Evolutionary conservation across 2,329 filamentous ascomycete genomes (phyloP).

Genomic region (Akanthomyces muscarius): DNA sequence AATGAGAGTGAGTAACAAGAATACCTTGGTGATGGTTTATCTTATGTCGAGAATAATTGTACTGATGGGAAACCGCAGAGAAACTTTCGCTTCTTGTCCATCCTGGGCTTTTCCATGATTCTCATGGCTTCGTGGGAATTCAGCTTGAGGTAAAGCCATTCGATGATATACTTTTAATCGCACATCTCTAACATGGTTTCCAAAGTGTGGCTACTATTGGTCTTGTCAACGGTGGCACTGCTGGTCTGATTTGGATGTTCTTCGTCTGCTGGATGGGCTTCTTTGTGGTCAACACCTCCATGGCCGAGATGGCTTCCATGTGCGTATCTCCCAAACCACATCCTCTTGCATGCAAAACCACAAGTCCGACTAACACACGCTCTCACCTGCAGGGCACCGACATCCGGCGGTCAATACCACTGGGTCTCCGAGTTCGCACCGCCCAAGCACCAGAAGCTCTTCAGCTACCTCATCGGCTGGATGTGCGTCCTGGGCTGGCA

Average conservation of each 20-base stretch:
- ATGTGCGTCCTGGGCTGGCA: conserved; percentile 45
- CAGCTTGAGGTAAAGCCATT: conserved; percentile 30
- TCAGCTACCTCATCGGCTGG: conserved; percentile 51
- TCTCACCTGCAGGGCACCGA: conserved; percentile 41
- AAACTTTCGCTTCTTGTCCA: conserved; percentile 43
- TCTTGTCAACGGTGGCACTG: conserved; percentile 40
- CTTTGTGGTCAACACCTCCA: conserved; percentile 36
- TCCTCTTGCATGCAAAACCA: background rate
- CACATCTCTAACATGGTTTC: background rate
- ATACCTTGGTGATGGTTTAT: background rate
- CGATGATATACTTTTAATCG: background rate
- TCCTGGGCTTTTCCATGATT: conserved; percentile 45
- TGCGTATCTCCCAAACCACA: conserved; percentile 13
- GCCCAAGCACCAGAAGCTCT: conserved; percentile 43
- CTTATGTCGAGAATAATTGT: background rate
- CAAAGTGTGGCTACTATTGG: conserved; percentile 22
- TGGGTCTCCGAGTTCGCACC: conserved; percentile 35
- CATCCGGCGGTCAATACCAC: conserved; percentile 51
- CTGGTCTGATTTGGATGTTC: conserved; percentile 44
- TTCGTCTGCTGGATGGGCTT: conserved; percentile 38
- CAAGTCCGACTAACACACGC: background rate
- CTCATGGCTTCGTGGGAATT: conserved; percentile 45
- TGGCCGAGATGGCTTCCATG: conserved; percentile 50
- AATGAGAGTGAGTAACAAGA: conserved; percentile 33
- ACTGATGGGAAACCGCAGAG: conserved; percentile 25